phyloP scores from a whole-genome alignment of 2,329 filamentous ascomycete genomes.

The Davidsoniella eucalypti region DNA sequence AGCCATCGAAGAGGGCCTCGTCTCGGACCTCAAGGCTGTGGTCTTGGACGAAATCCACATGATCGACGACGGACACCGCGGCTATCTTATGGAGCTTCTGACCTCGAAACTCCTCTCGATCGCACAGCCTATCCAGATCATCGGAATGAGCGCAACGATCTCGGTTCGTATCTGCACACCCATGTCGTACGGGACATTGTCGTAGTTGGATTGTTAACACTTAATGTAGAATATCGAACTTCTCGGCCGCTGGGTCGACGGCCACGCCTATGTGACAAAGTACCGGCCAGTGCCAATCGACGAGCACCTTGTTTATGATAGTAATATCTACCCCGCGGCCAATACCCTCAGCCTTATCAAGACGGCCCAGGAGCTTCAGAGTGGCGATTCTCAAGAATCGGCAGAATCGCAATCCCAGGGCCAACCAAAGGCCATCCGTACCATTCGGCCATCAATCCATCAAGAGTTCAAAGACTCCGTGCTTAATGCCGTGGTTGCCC shows the following conservation, averaged over 20 bases:
- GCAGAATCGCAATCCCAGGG: not conserved
- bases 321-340: conserved; percentile 46
- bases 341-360: conserved; percentile 39
- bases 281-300: conserved; percentile 63
- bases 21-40: conserved; percentile 47
- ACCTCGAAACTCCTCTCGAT: conserved; percentile 57
- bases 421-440: conserved; percentile 18
- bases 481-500: conserved; percentile 52
- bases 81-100: conserved; percentile 59
- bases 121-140: conserved; percentile 49
- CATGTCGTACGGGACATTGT: not conserved
- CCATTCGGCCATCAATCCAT: conserved; percentile 38
- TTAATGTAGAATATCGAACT: conserved; percentile 46
- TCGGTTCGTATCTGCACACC: conserved; percentile 31
- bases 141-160: conserved; percentile 68
- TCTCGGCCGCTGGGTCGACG: conserved; percentile 53
- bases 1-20: conserved; percentile 53
- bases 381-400: conserved; percentile 19
- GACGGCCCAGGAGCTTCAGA: conserved; percentile 34
- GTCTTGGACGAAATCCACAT: conserved; percentile 71
- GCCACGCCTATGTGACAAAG: conserved; percentile 54
- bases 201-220: not conserved
- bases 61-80: conserved; percentile 60
- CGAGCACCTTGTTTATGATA: conserved; percentile 57
- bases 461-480: conserved; percentile 49